phyloP scores from a whole-genome alignment of 495 filamentous ascomycete species.

The Rostrohypoxylon terebratum region DNA sequence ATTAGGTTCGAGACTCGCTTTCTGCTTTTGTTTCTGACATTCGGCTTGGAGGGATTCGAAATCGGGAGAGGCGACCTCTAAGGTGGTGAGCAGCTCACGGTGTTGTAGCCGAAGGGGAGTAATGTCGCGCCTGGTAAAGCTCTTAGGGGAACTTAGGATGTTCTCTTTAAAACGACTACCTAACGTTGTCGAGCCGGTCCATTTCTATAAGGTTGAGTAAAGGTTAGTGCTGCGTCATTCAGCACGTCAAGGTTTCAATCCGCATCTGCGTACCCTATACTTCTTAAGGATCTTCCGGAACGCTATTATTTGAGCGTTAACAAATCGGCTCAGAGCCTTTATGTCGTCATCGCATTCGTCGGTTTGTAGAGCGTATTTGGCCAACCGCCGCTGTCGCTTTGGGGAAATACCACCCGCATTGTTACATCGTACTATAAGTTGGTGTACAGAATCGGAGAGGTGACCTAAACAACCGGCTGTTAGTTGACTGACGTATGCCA shows the following conservation, averaged over 20 bases:
- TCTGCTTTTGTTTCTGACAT: conserved; percentile 27
- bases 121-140: conserved; percentile 71
- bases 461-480: conserved; percentile 54
- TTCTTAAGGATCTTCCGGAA: conserved; percentile 83
- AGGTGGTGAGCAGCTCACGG: conserved; percentile 64
- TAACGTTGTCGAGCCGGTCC: conserved; percentile 72
- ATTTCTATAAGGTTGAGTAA: conserved; percentile 60
- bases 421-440: conserved; percentile 58
- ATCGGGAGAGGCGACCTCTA: conserved; percentile 58
- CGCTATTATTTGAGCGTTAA: conserved; percentile 70
- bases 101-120: conserved; percentile 65
- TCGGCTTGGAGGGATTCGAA: conserved; percentile 31
- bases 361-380: conserved; percentile 61
- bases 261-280: conserved; percentile 61
- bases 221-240: conserved; percentile 34
- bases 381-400: conserved; percentile 57
- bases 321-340: conserved; percentile 69
- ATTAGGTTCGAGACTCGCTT: conserved; percentile 16
- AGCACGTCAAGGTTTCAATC: conserved; percentile 24
- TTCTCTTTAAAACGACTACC: conserved; percentile 68
- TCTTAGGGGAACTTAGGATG: conserved; percentile 67
- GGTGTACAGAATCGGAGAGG: conserved; percentile 63
- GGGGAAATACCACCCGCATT: conserved; percentile 49
- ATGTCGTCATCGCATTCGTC: conserved; percentile 71
- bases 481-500: conserved; percentile 13